Percentiles rank a stretch among this genome's conserved stretches.
Conservation (phyloP, 2,329 filamentous ascomycete species). For the Botrytis squamosa region DNA sequence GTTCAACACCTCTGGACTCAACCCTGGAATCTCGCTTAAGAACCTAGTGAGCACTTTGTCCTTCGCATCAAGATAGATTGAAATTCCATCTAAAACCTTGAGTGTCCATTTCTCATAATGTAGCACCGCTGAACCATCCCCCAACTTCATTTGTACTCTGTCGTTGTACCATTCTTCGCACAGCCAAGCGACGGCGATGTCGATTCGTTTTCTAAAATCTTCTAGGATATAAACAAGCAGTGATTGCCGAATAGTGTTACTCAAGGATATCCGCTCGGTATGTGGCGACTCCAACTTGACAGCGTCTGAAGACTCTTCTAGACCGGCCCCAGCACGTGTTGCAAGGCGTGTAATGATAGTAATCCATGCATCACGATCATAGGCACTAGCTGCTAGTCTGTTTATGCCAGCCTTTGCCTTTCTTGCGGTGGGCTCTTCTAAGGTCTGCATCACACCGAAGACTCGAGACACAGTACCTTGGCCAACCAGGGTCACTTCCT, state of each 20-base stretch:
- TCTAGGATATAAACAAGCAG: constrained; percentile 85
- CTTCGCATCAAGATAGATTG: constrained; percentile 86
- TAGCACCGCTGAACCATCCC: constrained; percentile 47
- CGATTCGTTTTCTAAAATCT: constrained; percentile 86
- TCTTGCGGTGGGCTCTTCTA: constrained; percentile 63
- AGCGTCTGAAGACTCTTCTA: constrained; percentile 54
- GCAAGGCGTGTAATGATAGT: constrained; percentile 83
- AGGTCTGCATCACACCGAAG: constrained; percentile 71
- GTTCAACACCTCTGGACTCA: constrained; percentile 69
- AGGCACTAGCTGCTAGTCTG: constrained; percentile 77
- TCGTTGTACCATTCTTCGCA: constrained; percentile 99
- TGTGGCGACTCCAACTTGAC: constrained; percentile 56
- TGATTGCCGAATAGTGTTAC: constrained; percentile 72
- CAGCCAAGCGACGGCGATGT: constrained; percentile 88
- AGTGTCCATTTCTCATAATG: constrained; percentile 80
- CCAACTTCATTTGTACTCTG: constrained; percentile 51
- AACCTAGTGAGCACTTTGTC: constrained; percentile 91
- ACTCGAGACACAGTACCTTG: constrained; percentile 73
- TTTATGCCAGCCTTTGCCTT: constrained; percentile 73
- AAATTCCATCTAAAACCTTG: constrained; percentile 81
- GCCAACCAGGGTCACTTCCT: constrained; percentile 71
- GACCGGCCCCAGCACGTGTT: constrained; percentile 70
- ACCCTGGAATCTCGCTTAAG: constrained; percentile 82
- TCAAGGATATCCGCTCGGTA: constrained; percentile 49
- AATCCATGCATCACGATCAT: constrained; percentile 87